Conservation (phyloP, 1,284 basidiomycete genomes). For the Microbotryum scabiosae region DNA sequence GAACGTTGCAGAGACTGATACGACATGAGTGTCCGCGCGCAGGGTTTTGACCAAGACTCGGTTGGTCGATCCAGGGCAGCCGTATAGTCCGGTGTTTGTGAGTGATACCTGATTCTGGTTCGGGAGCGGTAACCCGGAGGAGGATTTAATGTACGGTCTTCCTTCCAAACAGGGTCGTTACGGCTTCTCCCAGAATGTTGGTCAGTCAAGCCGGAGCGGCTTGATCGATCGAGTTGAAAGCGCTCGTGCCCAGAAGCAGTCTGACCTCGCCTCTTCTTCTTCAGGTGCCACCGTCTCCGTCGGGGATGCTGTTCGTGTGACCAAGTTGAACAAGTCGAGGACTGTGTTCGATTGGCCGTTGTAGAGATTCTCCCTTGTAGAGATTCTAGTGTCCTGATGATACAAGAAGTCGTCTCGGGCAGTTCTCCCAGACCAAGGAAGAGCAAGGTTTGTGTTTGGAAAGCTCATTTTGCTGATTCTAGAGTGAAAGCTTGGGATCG, state of each 20-base stretch:
- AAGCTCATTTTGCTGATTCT: too few species aligned
- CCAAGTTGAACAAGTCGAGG: not conserved
- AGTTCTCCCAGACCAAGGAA: too few species aligned
- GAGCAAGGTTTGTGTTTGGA: too few species aligned
- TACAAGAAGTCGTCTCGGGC: too few species aligned
- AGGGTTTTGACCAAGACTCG: constrained; percentile 8
- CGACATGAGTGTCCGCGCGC: not conserved
- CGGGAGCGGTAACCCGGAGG: not conserved
- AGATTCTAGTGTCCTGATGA: too few species aligned
- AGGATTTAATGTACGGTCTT: too few species aligned
- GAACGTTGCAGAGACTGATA: not conserved
- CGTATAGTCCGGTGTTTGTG: constrained; percentile 13
- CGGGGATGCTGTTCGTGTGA: constrained; percentile 7
- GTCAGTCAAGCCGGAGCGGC: not conserved
- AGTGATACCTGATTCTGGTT: not conserved
- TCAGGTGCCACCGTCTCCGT: constrained; percentile 3
- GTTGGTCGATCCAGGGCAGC: constrained; percentile 3
- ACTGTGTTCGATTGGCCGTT: constrained; percentile 8
- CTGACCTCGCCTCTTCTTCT: too few species aligned
- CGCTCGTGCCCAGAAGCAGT: not conserved
- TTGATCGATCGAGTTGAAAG: not conserved
- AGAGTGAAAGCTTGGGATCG: too few species aligned
- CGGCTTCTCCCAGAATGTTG: constrained; percentile 4
- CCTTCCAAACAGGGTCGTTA: constrained; percentile 4
- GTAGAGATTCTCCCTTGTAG: too few species aligned